Evolutionary conservation across 345 rosid genomes (phyloP).

Genomic region (Triadica sebifera): DNA sequence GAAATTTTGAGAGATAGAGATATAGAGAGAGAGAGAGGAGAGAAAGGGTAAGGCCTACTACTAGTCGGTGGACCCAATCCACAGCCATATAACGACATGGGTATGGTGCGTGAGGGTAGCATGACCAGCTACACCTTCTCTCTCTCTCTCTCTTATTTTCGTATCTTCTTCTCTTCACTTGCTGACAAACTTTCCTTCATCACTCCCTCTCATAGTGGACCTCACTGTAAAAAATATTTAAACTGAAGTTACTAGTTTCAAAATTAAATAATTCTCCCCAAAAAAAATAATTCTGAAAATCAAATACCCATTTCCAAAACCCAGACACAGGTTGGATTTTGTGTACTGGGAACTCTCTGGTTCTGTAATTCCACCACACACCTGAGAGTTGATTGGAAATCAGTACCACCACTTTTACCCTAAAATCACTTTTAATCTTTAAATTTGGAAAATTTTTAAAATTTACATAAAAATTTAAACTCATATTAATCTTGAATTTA

Average conservation of each 20-base stretch:
- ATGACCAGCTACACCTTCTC: conserved; percentile 47
- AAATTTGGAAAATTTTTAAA: no score
- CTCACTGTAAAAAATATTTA: conserved; percentile 4
- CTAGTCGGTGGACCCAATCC: conserved; percentile 88
- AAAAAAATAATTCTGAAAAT: no score
- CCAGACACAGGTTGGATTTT: background rate
- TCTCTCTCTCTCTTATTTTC: conserved; percentile 31
- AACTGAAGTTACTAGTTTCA: no score
- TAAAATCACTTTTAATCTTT: no score
- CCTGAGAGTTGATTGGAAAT: no score
- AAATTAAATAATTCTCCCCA: no score
- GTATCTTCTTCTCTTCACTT: conserved; percentile 33
- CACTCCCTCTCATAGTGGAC: conserved; percentile 23
- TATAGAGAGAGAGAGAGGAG: background rate
- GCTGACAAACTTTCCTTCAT: conserved; percentile 37
- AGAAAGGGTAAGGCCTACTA: conserved; percentile 40
- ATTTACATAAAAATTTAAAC: no score
- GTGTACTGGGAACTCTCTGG: background rate
- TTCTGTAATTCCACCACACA: background rate
- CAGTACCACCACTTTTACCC: no score
- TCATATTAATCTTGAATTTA: no score
- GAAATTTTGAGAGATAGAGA: background rate
- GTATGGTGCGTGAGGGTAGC: conserved; percentile 60
- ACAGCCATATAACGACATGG: conserved; percentile 56
- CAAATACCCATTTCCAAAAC: background rate